A percentile compares a stretch with the other conserved stretches of the same genome.
Evolutionary conservation across 768 basidiomycete genomes (phyloP).

Genomic region (Trametes villosa): DNA sequence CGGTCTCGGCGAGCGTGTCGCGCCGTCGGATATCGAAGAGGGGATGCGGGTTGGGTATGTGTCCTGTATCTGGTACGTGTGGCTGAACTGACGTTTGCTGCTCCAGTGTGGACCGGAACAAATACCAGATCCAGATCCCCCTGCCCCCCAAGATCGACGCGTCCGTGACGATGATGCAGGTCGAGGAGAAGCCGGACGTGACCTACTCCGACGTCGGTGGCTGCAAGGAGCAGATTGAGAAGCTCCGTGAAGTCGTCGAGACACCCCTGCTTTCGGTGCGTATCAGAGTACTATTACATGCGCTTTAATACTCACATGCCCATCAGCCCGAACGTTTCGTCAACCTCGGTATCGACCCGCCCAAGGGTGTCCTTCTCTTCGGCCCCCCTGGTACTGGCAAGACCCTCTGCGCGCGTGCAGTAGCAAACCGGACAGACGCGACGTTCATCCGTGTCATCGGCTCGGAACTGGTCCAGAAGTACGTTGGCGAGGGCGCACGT

Average conservation of each 20-base stretch:
- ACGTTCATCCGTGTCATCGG: constrained; percentile 99
- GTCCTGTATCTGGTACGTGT: not conserved
- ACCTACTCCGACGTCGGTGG: constrained; percentile 98
- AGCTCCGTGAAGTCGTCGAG: constrained; percentile 97
- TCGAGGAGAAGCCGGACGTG: constrained; percentile 97
- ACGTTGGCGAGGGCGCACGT: constrained; percentile 97
- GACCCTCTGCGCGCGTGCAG: constrained; percentile 96
- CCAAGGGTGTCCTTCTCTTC: constrained; percentile 95
- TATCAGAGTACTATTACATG: not conserved
- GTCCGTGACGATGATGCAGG: constrained; percentile 99
- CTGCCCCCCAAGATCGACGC: constrained; percentile 98
- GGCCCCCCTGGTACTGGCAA: constrained; percentile 99
- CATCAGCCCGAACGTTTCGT: constrained; percentile 96
- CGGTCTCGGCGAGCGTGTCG: constrained; percentile 93
- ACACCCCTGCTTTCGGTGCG: constrained; percentile 90
- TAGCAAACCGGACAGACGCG: constrained; percentile 97
- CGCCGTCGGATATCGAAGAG: constrained; percentile 98
- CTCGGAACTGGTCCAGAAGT: constrained; percentile 99
- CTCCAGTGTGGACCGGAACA: constrained; percentile 86
- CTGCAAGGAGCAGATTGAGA: constrained; percentile 99
- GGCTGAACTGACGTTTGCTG: not conserved
- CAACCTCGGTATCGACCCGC: constrained; percentile 97
- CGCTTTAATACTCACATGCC: not conserved
- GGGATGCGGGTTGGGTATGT: constrained; percentile 99
- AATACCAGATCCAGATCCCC: constrained; percentile 99